A percentile compares a stretch with the other conserved stretches of the same genome.
Conservation (phyloP, 2,329 filamentous ascomycete genomes). For the Microsporum audouinii region DNA sequence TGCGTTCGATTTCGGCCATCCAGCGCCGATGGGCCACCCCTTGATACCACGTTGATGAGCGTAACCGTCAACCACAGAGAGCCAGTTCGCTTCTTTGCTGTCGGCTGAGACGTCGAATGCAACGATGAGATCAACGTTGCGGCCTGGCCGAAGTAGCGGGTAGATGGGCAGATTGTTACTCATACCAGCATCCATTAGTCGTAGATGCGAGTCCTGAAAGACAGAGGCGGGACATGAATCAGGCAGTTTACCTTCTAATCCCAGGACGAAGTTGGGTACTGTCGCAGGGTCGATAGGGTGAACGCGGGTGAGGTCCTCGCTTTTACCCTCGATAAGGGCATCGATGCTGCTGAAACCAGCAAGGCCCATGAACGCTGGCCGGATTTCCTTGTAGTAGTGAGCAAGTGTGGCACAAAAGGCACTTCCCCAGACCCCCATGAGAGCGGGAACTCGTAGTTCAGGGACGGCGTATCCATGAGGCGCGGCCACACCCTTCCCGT, state of each 20-base stretch:
- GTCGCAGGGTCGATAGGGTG: conserved; percentile 88
- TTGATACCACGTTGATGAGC: conserved; percentile 79
- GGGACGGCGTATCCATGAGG: conserved; percentile 62
- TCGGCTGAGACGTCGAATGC: conserved; percentile 94
- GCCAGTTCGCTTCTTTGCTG: conserved; percentile 89
- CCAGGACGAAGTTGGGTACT: conserved; percentile 79
- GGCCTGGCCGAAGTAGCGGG: conserved; percentile 74
- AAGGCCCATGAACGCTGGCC: conserved; percentile 65
- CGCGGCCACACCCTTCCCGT: conserved; percentile 55
- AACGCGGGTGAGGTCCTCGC: conserved; percentile 76
- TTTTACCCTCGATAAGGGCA: conserved; percentile 67
- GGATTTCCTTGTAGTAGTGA: conserved; percentile 89
- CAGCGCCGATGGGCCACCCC: conserved; percentile 89
- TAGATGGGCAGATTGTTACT: conserved; percentile 97
- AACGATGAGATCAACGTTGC: conserved; percentile 78
- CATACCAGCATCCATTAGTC: conserved; percentile 96
- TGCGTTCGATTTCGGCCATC: conserved; percentile 57
- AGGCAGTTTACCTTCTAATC: conserved; percentile 65
- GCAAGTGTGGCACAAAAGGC: conserved; percentile 92
- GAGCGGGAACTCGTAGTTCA: conserved; percentile 68
- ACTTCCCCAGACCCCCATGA: conserved; percentile 92
- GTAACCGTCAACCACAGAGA: conserved; percentile 87
- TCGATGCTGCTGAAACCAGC: conserved; percentile 68
- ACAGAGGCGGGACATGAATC: conserved; percentile 67
- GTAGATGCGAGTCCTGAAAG: conserved; percentile 57